These are phyloP conservation scores for Tetrahymena borealis DNA, from an alignment of 73 alveolate genomes.

Conservation along the genomic window DNA sequence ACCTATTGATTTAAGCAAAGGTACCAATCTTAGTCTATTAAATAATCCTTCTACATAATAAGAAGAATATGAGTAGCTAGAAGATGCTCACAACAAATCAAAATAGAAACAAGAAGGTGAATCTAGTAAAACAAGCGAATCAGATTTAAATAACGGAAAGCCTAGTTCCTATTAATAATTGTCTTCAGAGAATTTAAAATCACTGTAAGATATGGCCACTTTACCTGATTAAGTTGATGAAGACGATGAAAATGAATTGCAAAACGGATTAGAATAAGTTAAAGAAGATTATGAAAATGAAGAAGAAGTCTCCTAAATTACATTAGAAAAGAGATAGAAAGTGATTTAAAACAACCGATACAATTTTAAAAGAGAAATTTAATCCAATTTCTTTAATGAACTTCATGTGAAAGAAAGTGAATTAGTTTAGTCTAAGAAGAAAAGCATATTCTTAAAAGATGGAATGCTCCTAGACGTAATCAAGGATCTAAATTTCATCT, in stretches of 20 bases:
- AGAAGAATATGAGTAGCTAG: too few species aligned
- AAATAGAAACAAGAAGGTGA: neutral
- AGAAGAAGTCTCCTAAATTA: neutral
- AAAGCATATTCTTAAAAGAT: neutral
- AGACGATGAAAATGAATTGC: neutral
- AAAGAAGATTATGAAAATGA: neutral
- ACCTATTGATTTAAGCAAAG: too few species aligned
- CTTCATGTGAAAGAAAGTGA: neutral
- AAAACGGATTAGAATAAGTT: neutral
- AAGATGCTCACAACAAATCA: neutral
- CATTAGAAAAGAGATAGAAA: neutral
- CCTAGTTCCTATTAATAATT: neutral
- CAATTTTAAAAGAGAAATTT: neutral
- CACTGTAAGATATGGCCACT: neutral
- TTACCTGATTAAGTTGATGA: neutral
- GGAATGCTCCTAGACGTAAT: neutral
- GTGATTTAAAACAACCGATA: neutral
- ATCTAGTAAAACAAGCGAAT: neutral
- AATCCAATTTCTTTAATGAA: neutral
- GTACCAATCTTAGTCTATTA: too few species aligned
- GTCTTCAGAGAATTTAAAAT: neutral
- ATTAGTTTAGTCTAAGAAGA: neutral
- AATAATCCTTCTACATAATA: too few species aligned
- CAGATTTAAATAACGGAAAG: neutral
- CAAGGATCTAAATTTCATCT: neutral